Evolutionary conservation across 176 grass and related monocot genomes (phyloP).

Genomic region (Canna indica): DNA sequence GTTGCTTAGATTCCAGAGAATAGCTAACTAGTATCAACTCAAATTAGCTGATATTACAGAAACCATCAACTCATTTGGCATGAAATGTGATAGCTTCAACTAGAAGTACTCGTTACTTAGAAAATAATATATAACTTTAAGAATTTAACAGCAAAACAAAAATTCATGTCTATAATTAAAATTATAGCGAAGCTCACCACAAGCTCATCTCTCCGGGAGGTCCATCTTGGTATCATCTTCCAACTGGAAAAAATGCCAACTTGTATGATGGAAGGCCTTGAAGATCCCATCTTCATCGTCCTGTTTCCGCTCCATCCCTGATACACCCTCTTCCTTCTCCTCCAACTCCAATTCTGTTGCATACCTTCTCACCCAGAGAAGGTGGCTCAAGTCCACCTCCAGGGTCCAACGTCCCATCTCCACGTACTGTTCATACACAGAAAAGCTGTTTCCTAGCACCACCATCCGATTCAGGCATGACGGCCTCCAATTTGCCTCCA

Average conservation of each 20-base stretch:
- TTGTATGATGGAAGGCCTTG: constrained; percentile 67
- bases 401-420: constrained; percentile 19
- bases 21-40: neutral
- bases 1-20: neutral
- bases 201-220: neutral
- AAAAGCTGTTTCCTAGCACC: constrained; percentile 76
- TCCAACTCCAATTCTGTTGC: constrained; percentile 44
- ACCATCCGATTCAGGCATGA: constrained; percentile 35
- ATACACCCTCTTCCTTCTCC: constrained; percentile 19
- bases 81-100: neutral
- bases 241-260: constrained; percentile 87
- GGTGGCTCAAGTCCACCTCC: constrained; percentile 25
- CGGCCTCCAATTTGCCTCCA: constrained; percentile 55
- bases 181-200: neutral
- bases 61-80: neutral
- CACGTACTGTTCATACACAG: constrained; percentile 31
- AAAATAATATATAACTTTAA: neutral
- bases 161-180: neutral
- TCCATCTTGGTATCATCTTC: constrained; percentile 27
- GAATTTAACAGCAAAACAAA: neutral
- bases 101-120: neutral
- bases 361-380: constrained; percentile 35
- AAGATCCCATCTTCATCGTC: constrained; percentile 32
- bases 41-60: neutral
- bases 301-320: neutral